These are phyloP conservation scores for Leccinum aurantiacum DNA, from an alignment of 768 basidiomycete species.

Conservation along the genomic window DNA sequence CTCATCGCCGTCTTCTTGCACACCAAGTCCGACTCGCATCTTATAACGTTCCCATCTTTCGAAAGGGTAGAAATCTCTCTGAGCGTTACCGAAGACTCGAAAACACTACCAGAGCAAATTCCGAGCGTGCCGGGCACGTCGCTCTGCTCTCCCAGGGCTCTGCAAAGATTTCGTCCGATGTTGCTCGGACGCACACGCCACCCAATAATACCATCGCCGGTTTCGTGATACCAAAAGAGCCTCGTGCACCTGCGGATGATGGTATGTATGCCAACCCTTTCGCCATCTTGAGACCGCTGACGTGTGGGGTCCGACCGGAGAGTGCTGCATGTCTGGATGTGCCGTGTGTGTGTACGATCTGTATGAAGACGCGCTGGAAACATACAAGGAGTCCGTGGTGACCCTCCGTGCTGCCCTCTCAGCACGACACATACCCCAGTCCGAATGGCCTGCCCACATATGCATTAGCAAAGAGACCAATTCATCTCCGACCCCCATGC, in stretches of 20 bases:
- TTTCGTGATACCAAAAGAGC: conserved; percentile 56
- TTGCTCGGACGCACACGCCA: not conserved
- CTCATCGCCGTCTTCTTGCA: not conserved
- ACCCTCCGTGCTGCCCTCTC: conserved; percentile 51
- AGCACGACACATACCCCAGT: conserved; percentile 47
- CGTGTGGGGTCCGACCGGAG: conserved; percentile 37
- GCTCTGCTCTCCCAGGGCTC: conserved; percentile 21
- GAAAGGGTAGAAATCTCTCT: conserved; percentile 60
- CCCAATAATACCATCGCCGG: conserved; percentile 22
- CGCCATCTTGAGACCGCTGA: not conserved
- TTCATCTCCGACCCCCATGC: not conserved
- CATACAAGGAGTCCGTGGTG: conserved; percentile 57
- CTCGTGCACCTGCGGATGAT: conserved; percentile 62
- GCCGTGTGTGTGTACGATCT: conserved; percentile 90
- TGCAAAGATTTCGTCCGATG: not conserved
- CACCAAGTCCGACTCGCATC: conserved; percentile 11
- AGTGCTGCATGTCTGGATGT: conserved; percentile 95
- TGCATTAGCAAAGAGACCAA: conserved; percentile 19
- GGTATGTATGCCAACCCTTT: conserved; percentile 41
- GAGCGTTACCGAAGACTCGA: conserved; percentile 58
- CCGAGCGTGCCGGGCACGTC: conserved; percentile 34
- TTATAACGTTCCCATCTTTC: not conserved
- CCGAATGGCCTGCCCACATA: conserved; percentile 65
- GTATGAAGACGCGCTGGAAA: conserved; percentile 70
- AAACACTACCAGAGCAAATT: conserved; percentile 47